Evolutionary conservation across 2,329 filamentous ascomycete genomes (phyloP), one percentile per base, ranked within the genome.

Genomic region (Esteya vermicola): DNA sequence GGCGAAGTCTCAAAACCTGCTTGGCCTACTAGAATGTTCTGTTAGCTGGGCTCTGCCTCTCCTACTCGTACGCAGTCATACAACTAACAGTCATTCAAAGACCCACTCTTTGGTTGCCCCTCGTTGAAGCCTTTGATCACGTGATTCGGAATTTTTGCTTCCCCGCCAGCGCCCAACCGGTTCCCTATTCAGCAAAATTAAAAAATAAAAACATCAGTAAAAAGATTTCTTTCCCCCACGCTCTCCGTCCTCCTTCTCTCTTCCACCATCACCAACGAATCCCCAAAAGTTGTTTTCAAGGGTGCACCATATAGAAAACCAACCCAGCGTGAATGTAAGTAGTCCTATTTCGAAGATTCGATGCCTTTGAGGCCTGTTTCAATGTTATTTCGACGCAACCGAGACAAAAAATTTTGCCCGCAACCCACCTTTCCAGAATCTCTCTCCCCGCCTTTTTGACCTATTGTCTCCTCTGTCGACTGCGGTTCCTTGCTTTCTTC

Each of bases 201-300:
- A 38, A 39, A 40, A 36, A 25, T 42, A 47, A 47, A 45, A 45
- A 47, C 37, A 47, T 46, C 38, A 44, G 34, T 40, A 46, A 49
- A 43, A 49, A 44, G 33, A 45, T 43, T 46, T 47, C 42, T 45
- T 40, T 38, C 40, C 28, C 38, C 34, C 26, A 36, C 28, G 12
- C 22, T 18, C 37, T 43, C 28, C 18, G 16, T 30, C 35, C 35
- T 33, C 26, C 26, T 36, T 36, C 27, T 31, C 36, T 33, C 23
- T 25, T 33, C 33, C 36, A 43, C 39, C 38, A 36, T 27, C 41
- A 38, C 39, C 26, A 46, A 18, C 36, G 34, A 43, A 20, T 37
- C 34, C 33, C 36, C 25, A 33, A 38, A 34, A 30, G 33, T n/a
- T 25, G 20, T 14, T 16, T 16, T 16, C 8, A n/a, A 31, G 28